Evolutionary conservation across 257 asterid species (phyloP), one percentile per base, ranked within the genome.

Genomic region (Coffea eugenioides): DNA sequence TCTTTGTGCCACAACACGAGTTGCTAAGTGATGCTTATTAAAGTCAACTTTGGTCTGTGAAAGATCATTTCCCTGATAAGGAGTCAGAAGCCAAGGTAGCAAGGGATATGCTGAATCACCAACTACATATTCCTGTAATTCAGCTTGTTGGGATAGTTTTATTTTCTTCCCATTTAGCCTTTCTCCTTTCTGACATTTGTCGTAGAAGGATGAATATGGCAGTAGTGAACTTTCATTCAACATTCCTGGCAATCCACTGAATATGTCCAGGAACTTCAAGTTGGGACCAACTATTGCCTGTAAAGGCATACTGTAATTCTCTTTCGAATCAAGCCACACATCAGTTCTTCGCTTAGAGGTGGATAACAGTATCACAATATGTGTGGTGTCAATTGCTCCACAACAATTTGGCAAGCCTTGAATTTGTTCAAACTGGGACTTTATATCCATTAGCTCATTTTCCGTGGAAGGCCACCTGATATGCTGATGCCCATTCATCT

Each of bases 231-330:
- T 57, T 71, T 90, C 94, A 8, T n/a, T 87, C 94, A 93, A 80
- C 71, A 86, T 91, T 78, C 99, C 99, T 0, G 99, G 99, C 88
- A 90, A 88, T n/a, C 99, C 97, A 0, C 97, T 84, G 80, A 89
- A 87, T 21, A 93, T 76, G 76, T 86, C 89, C 36, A 88, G 89
- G 90, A 93, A 93, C 85, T 90, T 89, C 86, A 92, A 49, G 56
- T 94, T 88, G 1, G 97, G 89, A 76, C 91, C 97, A 20, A 90
- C 93, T 4, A 95, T 75, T 1, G 90, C 98, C 77, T 92, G 97
- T 56, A 93, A 82, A 69, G 90, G 80, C 98, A 95, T 93, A 90
- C 97, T 95, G 86, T 95, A 97, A 23, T 87, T 89, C 52, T 49
- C 82, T 61, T 79, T 84, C 0, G 62, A 82, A 73, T 95, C 98